phyloP scores from a whole-genome alignment of 768 basidiomycete genomes.

The Ephemerocybe angulata region DNA sequence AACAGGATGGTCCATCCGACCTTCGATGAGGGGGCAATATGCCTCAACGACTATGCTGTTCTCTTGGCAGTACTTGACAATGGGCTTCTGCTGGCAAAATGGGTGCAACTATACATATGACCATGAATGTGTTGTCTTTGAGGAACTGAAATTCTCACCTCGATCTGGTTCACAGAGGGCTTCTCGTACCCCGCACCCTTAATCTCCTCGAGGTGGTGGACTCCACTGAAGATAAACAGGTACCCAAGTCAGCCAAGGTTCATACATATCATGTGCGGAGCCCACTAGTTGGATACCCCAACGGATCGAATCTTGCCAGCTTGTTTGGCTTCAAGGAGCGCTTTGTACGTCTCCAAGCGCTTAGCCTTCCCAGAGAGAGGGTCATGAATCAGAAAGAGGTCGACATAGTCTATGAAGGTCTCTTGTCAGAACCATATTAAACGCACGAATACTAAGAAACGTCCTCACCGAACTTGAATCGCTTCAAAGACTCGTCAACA shows the following conservation, averaged over 20 bases:
- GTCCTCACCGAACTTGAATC: slow-evolving; percentile 10
- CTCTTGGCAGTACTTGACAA: slow-evolving; percentile 66
- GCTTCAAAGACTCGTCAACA: slow-evolving; percentile 12
- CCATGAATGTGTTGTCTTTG: not conserved
- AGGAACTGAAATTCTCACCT: slow-evolving; percentile 36
- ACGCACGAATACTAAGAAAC: not conserved
- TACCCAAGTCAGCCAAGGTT: not conserved
- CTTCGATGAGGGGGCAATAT: slow-evolving; percentile 66
- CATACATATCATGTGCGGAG: not conserved
- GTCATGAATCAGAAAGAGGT: slow-evolving; percentile 76
- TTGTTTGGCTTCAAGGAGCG: slow-evolving; percentile 54
- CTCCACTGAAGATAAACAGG: slow-evolving; percentile 35
- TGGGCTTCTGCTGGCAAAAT: slow-evolving; percentile 69
- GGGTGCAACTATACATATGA: slow-evolving; percentile 59
- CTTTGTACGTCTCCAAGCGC: slow-evolving; percentile 67
- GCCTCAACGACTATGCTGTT: slow-evolving; percentile 60
- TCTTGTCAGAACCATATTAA: not conserved
- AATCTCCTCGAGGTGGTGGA: slow-evolving; percentile 72
- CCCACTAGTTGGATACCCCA: slow-evolving; percentile 81
- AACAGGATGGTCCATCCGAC: slow-evolving; percentile 18
- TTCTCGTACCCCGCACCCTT: slow-evolving; percentile 50
- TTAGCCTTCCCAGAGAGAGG: slow-evolving; percentile 55
- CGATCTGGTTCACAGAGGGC: slow-evolving; percentile 75
- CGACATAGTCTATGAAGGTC: slow-evolving; percentile 33
- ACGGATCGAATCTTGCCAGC: slow-evolving; percentile 64